Conservation (phyloP, 2,329 filamentous ascomycete genomes). For the Xylaria sp. region DNA sequence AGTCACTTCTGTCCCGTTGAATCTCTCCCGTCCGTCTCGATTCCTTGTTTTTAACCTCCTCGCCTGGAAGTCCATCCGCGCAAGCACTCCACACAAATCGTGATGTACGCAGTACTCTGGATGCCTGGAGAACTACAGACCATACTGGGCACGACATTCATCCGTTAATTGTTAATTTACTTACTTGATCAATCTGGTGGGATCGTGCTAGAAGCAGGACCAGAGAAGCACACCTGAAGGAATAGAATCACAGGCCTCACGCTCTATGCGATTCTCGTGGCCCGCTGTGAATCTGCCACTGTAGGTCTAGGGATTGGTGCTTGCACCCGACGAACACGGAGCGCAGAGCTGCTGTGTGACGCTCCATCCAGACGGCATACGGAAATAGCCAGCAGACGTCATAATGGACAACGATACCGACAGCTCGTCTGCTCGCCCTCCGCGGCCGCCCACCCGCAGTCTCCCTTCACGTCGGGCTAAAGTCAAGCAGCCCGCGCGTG, state of each 20-base stretch:
- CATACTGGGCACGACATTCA: background rate
- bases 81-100: too few species aligned
- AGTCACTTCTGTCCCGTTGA: too few species aligned
- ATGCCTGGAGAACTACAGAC: background rate
- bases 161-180: background rate
- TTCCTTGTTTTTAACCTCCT: too few species aligned
- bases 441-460: conserved; percentile 24
- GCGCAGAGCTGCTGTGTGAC: conserved; percentile 14
- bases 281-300: background rate
- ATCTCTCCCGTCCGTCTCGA: too few species aligned
- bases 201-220: background rate
- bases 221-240: background rate
- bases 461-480: conserved; percentile 29
- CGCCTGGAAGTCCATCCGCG: too few species aligned
- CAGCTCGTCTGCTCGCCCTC: conserved; percentile 10
- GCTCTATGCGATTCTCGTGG: conserved; percentile 2
- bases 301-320: background rate
- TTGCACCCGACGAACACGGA: background rate
- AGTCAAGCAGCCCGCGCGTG: conserved; percentile 25
- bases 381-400: background rate
- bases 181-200: background rate
- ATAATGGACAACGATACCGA: conserved; percentile 23
- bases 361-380: background rate
- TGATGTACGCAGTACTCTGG: background rate
- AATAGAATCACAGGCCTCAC: background rate